Evolutionary conservation across 2,329 filamentous ascomycete species (phyloP).

Genomic region (Venturiaceae sp.): DNA sequence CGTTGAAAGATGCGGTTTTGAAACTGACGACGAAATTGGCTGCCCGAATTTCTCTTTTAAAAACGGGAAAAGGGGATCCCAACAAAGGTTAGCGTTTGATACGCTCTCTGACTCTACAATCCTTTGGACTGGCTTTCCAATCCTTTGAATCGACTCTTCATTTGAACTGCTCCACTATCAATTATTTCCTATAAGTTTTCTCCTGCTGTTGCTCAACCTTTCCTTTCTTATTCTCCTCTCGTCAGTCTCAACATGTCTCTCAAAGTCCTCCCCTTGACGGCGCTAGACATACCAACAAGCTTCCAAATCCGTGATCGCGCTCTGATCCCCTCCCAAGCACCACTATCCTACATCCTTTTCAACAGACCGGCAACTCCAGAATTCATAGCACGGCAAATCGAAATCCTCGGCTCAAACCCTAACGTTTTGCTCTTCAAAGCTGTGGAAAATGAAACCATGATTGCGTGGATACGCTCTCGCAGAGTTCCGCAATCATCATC

Average conservation of each 20-base stretch:
- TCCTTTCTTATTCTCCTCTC: neutral
- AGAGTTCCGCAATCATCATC: neutral
- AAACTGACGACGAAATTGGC: neutral
- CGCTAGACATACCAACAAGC: neutral
- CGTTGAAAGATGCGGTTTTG: constrained; percentile 6
- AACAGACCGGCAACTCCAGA: neutral
- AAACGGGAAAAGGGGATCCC: too few species aligned
- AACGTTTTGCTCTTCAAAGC: neutral
- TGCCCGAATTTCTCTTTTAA: too few species aligned
- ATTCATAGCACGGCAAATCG: neutral
- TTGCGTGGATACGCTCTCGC: neutral
- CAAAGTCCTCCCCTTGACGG: neutral
- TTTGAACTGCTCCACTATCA: too few species aligned
- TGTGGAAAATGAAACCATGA: neutral
- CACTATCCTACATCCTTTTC: neutral
- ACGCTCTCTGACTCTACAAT: too few species aligned
- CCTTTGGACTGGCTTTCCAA: too few species aligned
- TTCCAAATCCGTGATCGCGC: neutral
- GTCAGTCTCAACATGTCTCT: neutral
- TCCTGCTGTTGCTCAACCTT: neutral
- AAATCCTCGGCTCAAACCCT: neutral
- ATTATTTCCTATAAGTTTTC: neutral
- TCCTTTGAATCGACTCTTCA: too few species aligned
- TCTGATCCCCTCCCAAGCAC: neutral
- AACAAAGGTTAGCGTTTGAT: too few species aligned